Base-by-base conservation (phyloP, 2,329 filamentous ascomycete genomes). In the Scorias spongiosa region DNA sequence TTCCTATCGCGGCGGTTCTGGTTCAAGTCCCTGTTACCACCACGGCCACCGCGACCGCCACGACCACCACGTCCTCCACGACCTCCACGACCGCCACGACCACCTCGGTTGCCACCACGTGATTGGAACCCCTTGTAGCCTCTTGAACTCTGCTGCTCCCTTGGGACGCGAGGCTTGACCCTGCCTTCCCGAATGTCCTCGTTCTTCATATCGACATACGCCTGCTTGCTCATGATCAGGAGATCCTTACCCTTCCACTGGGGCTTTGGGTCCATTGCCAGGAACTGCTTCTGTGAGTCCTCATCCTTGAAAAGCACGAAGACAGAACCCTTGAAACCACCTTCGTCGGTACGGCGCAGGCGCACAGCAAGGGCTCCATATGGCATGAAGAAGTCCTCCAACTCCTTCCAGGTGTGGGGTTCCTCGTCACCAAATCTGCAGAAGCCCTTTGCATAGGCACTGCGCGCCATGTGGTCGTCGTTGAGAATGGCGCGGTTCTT, bases 391-490 rank as follows among this genome's bases (percentile, higher is more conserved):
- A 93, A 95, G 48, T 79, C 79, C 69, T 98, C 91, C 45, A 98
- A 81, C 50, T 95, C 86, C 62, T 94, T 86, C 65, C 96, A 91
- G 26, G 87, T 89, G 48, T 77, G 80, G 10, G 81, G 72, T n/a
- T 74, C 72, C 66, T 94, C 88, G 39, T 82, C 76, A 39, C 87
- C 87, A 36, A 36, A 36, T 7, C 20, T 26, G 20, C 20, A 26
- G 56, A 98, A 98, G 41, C 88, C 89, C 72, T 96, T 98, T 55
- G 76, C 86, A 63, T 98, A 98, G 59, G 93, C 75, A 56, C 80
- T 89, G 46, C 80, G 74, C 46, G 76, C 72, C 63, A 88, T 80
- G 45, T 75, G 70, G 64, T 78, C 75, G 61, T 78, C 72, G 56
- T 78, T 76, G 51, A 75, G 70, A 26, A 72, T 73, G 49, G 68